Percentiles rank a stretch among this genome's conserved stretches.
Conservation (phyloP, 148 eudicot species). For the Chenopodium album region DNA sequence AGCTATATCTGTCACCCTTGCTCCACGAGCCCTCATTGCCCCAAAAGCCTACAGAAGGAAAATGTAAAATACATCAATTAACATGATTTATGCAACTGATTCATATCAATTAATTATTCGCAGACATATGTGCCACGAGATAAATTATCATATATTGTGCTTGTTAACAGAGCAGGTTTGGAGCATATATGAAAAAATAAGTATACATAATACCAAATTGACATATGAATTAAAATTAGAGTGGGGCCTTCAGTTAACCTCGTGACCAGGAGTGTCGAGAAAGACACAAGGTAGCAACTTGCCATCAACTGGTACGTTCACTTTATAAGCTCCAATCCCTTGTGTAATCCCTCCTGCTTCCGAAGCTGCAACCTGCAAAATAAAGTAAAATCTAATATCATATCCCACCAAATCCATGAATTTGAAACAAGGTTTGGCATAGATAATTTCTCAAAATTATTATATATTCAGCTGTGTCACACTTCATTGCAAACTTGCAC, state of each 20-base stretch:
- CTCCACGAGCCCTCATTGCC: conserved; percentile 99
- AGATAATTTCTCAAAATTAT: neutral
- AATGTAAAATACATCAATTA: conserved; percentile 20
- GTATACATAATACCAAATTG: conserved; percentile 3
- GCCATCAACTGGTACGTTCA: conserved; percentile 79
- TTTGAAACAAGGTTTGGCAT: neutral
- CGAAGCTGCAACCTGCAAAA: conserved; percentile 83
- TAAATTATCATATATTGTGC: neutral
- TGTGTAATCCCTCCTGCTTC: conserved; percentile 99
- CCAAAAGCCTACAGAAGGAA: conserved; percentile 76
- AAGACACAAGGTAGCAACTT: conserved; percentile 74
- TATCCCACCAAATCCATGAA: neutral
- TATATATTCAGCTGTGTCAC: neutral
- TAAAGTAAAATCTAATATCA: conserved; percentile 21
- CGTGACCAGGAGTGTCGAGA: conserved; percentile 98
- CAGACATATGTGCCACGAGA: neutral
- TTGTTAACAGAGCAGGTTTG: neutral
- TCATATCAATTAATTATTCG: neutral
- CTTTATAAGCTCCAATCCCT: conserved; percentile 97
- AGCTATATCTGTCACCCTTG: conserved; percentile 94
- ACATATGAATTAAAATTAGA: neutral
- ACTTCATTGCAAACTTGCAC: neutral
- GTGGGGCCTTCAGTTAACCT: conserved; percentile 37
- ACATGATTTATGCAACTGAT: conserved; percentile 3
- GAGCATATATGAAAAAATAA: neutral